Conservation (phyloP, 768 basidiomycete genomes). For the Gyrodon lividus region DNA sequence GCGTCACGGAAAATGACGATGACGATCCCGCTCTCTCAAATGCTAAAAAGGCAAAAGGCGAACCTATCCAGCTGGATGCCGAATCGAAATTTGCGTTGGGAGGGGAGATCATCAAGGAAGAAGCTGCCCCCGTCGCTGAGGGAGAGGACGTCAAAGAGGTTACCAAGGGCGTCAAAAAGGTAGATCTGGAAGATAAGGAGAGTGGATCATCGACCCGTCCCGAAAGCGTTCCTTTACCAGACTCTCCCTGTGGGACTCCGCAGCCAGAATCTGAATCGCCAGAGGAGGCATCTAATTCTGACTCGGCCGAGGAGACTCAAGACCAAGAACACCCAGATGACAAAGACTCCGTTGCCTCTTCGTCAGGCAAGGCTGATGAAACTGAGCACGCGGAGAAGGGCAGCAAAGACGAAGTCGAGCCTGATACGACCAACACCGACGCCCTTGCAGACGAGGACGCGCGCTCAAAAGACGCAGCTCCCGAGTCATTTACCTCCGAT, state of each 20-base stretch:
- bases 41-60: constrained; percentile 35
- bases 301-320: constrained; percentile 9
- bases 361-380: constrained; percentile 7
- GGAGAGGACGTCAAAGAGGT: constrained; percentile 65
- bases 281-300: constrained; percentile 3
- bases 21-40: constrained; percentile 29
- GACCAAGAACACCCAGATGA: constrained; percentile 14
- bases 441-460: constrained; percentile 5
- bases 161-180: constrained; percentile 66
- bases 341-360: constrained; percentile 25
- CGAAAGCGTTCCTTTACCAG: constrained; percentile 38
- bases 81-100: constrained; percentile 25
- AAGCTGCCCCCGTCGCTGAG: constrained; percentile 25
- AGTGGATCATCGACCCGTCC: constrained; percentile 23
- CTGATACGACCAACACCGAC: background rate
- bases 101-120: constrained; percentile 8
- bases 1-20: constrained; percentile 41
- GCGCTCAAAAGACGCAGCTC: constrained; percentile 4
- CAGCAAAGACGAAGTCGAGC: constrained; percentile 2
- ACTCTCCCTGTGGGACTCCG: constrained; percentile 32
- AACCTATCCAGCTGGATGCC: constrained; percentile 25
- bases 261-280: constrained; percentile 11
- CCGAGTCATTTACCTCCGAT: constrained; percentile 4
- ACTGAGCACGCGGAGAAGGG: constrained; percentile 5
- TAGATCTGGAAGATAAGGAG: constrained; percentile 52